phyloP scores from a whole-genome alignment of 345 rosid species.

The Gossypium rotundifolium region DNA sequence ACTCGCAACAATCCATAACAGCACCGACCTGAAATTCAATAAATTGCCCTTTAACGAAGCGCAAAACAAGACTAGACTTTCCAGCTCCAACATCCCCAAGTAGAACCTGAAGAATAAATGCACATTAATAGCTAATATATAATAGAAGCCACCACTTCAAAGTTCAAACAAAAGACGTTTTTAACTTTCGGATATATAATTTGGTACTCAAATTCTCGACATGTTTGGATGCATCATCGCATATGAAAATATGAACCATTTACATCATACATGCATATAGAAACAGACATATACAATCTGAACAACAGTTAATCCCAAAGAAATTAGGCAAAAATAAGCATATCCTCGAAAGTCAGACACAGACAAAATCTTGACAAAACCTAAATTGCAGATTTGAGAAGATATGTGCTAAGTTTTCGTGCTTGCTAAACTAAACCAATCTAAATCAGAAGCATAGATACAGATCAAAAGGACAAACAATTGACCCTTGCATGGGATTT shows the following conservation, averaged over 20 bases:
- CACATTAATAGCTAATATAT: conserved; percentile 6
- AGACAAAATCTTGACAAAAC: neutral
- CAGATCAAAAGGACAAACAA: neutral
- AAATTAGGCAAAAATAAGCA: neutral
- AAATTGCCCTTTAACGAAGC: conserved; percentile 87
- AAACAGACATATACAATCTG: neutral
- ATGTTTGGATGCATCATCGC: neutral
- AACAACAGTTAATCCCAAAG: neutral
- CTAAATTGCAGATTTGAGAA: neutral
- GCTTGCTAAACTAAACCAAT: neutral
- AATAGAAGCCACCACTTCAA: neutral
- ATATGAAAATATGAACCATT: neutral
- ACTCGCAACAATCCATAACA: neutral
- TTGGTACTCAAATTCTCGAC: neutral
- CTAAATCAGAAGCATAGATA: neutral
- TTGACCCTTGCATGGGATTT: neutral
- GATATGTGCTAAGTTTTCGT: neutral
- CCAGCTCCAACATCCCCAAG: conserved; percentile 97
- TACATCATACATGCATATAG: neutral
- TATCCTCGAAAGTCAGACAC: neutral
- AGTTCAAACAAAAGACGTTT: neutral
- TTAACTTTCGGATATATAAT: neutral
- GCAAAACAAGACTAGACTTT: conserved; percentile 87
- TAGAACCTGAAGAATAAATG: conserved; percentile 57
- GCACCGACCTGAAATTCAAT: conserved; percentile 69